phyloP scores from a whole-genome alignment of 2,329 filamentous ascomycete species.

The Alternaria postmessia region DNA sequence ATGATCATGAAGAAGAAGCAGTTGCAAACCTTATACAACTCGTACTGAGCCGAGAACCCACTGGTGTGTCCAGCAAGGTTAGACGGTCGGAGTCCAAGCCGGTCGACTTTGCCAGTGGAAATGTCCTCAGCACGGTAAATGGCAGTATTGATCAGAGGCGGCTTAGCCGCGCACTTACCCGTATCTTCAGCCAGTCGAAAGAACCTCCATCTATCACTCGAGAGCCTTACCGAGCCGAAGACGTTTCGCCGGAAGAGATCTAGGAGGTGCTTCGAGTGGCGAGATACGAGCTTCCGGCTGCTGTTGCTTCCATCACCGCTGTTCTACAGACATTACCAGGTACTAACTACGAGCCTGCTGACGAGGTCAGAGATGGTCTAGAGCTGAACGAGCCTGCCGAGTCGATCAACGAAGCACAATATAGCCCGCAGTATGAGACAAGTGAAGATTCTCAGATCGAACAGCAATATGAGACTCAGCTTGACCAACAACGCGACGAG shows the following conservation, averaged over 20 bases:
- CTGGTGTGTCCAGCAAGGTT: neutral
- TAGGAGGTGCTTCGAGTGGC: slow-evolving; percentile 6
- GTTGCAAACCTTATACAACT: neutral
- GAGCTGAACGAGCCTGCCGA: neutral
- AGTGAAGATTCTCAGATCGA: neutral
- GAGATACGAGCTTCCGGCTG: slow-evolving; percentile 3
- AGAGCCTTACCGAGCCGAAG: neutral
- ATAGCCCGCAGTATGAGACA: neutral
- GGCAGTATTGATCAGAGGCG: neutral
- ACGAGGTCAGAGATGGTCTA: neutral
- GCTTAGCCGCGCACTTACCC: neutral
- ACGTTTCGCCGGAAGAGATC: slow-evolving; percentile 1
- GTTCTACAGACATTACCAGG: neutral
- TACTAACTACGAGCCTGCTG: neutral
- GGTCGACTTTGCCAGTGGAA: neutral
- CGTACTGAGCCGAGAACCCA: neutral
- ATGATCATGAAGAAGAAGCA: neutral
- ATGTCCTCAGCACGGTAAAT: neutral
- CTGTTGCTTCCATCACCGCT: neutral
- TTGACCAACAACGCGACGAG: neutral
- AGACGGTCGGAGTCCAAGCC: neutral
- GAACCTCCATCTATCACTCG: neutral
- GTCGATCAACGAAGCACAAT: neutral
- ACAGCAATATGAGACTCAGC: too few species aligned
- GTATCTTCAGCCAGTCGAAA: neutral